Conservation (phyloP, 2,329 filamentous ascomycete genomes). For the Diaporthe batatas region DNA sequence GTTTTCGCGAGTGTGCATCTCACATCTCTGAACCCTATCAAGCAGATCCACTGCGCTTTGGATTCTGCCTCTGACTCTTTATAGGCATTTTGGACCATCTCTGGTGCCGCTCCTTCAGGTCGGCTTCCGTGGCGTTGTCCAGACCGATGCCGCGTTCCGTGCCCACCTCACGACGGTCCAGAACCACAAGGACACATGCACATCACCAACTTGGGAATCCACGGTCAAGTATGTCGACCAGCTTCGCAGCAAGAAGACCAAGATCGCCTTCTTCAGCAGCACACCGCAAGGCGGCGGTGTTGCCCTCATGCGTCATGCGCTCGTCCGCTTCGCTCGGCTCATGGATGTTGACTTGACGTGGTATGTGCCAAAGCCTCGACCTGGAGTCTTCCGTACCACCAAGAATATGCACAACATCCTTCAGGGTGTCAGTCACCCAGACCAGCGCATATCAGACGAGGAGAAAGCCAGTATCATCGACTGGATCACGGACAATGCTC, state of each 20-base stretch:
- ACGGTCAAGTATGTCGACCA: constrained; percentile 73
- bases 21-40: no score
- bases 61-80: not conserved
- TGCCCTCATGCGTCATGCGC: constrained; percentile 83
- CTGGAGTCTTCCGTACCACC: constrained; percentile 84
- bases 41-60: not conserved
- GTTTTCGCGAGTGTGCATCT: no score
- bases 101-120: constrained; percentile 77
- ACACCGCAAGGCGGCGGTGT: constrained; percentile 88
- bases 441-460: constrained; percentile 73
- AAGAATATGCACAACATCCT: constrained; percentile 93
- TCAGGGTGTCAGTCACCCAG: constrained; percentile 78
- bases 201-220: constrained; percentile 73
- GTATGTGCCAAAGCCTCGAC: constrained; percentile 86
- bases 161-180: constrained; percentile 69
- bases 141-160: constrained; percentile 76
- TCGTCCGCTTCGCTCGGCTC: constrained; percentile 77
- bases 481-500: constrained; percentile 81
- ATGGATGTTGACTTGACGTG: constrained; percentile 79
- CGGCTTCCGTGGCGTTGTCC: constrained; percentile 76
- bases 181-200: constrained; percentile 73
- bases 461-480: constrained; percentile 74
- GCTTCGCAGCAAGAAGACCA: constrained; percentile 73
- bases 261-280: constrained; percentile 83
- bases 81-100: constrained; percentile 78